Evolutionary conservation across 768 basidiomycete genomes (phyloP).

Genomic region (Macrolepiota albuminosa): DNA sequence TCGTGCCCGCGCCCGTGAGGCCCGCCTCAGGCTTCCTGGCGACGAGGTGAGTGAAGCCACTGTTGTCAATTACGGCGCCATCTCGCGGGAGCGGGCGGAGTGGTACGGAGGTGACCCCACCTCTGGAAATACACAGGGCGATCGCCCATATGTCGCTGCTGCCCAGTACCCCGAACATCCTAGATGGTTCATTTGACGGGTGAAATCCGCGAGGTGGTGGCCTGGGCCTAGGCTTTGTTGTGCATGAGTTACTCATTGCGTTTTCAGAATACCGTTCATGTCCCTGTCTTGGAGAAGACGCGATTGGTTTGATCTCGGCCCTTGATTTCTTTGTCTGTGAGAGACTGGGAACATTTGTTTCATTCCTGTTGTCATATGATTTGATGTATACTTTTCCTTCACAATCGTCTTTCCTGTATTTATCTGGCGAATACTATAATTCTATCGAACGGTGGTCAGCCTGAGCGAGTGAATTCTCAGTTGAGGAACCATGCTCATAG

Average conservation of each 20-base stretch:
- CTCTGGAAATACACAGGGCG: neutral
- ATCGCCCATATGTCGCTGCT: constrained; percentile 1
- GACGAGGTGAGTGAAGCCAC: constrained; percentile 42
- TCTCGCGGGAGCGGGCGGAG: constrained; percentile 17
- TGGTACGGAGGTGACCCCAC: neutral
- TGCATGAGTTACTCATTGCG: neutral
- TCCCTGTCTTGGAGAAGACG: constrained; percentile 15
- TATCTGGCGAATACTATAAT: neutral
- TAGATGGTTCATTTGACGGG: constrained; percentile 24
- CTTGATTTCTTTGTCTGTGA: neutral
- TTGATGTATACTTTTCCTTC: neutral
- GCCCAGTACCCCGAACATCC: constrained; percentile 28
- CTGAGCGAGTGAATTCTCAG: neutral
- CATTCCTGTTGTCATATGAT: neutral
- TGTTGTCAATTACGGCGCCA: constrained; percentile 32
- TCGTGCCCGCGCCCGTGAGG: constrained; percentile 32
- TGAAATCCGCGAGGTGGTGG: constrained; percentile 5
- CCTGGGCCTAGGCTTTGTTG: constrained; percentile 3
- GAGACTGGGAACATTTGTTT: neutral
- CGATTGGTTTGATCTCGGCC: constrained; percentile 3
- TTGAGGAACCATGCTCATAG: neutral
- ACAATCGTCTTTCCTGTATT: neutral
- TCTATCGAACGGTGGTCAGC: neutral
- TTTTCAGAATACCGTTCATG: constrained; percentile 7
- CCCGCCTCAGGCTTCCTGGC: constrained; percentile 38